Conservation (phyloP, 345 rosid species). For the Carallia pectinifolia region DNA sequence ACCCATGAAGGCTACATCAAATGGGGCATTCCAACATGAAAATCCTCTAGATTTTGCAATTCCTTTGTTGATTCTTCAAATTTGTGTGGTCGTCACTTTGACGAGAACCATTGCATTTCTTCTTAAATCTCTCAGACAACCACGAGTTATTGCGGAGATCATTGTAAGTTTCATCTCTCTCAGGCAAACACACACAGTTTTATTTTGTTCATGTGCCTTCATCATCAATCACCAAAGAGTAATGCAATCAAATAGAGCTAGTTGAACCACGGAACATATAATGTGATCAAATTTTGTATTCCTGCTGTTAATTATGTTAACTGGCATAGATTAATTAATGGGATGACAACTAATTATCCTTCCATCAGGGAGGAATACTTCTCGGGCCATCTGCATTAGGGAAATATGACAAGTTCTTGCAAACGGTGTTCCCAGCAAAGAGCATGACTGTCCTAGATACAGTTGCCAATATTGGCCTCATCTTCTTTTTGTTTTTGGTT, state of each 20-base stretch:
- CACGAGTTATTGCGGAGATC: conserved; percentile 79
- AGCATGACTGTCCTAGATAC: conserved; percentile 79
- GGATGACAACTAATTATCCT: background rate
- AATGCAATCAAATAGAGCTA: too few species aligned
- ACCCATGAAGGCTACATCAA: conserved; percentile 72
- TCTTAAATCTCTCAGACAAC: conserved; percentile 67
- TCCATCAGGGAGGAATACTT: conserved; percentile 67
- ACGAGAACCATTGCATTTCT: conserved; percentile 55
- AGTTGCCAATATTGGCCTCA: conserved; percentile 67
- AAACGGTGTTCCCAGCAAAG: conserved; percentile 45
- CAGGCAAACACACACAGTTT: too few species aligned
- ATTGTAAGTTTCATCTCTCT: conserved; percentile 39
- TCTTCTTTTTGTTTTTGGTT: conserved; percentile 73
- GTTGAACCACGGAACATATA: too few species aligned
- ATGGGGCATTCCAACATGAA: conserved; percentile 71
- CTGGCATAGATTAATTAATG: background rate
- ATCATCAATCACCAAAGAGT: too few species aligned
- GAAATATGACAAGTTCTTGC: conserved; percentile 45
- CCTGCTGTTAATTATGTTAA: too few species aligned
- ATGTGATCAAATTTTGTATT: too few species aligned
- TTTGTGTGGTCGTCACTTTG: conserved; percentile 56
- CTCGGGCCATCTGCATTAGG: conserved; percentile 89
- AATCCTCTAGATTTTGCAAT: conserved; percentile 74
- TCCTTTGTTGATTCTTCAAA: conserved; percentile 71
- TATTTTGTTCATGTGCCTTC: background rate